Conservation (phyloP, 1,139 yeast species). For the Suhomyces bribrorum region DNA sequence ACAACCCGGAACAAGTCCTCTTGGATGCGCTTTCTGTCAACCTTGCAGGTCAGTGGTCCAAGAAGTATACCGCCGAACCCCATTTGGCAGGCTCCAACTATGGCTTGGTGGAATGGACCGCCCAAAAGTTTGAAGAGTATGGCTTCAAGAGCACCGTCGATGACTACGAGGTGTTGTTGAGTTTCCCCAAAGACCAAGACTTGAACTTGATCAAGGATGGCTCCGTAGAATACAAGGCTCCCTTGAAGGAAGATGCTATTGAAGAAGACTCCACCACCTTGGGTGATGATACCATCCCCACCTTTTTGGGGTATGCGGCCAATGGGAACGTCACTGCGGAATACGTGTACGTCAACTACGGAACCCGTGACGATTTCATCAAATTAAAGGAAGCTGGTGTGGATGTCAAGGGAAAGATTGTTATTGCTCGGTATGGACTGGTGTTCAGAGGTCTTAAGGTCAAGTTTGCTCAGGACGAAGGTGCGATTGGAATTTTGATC, state of each 20-base stretch:
- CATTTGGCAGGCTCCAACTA: slow-evolving; percentile 46
- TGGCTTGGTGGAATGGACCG: slow-evolving; percentile 42
- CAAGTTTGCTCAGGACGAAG: slow-evolving; percentile 50
- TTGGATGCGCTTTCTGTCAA: slow-evolving; percentile 25
- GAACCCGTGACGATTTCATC: slow-evolving; percentile 39
- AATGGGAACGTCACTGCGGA: slow-evolving; percentile 50
- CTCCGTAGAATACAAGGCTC: slow-evolving; percentile 55
- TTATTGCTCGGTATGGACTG: slow-evolving; percentile 41
- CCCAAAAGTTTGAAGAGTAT: slow-evolving; percentile 35
- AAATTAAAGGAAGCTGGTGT: slow-evolving; percentile 34
- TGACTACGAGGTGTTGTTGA: slow-evolving; percentile 57
- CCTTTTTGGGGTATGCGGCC: slow-evolving; percentile 49
- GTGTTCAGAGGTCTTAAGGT: slow-evolving; percentile 49
- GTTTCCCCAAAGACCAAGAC: slow-evolving; percentile 51
- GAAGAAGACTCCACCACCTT: slow-evolving; percentile 69
- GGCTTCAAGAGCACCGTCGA: slow-evolving; percentile 58
- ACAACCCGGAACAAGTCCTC: slow-evolving; percentile 14
- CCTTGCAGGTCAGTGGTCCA: slow-evolving; percentile 35
- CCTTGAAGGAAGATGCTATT: slow-evolving; percentile 69
- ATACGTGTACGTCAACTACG: slow-evolving; percentile 47
- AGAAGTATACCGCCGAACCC: slow-evolving; percentile 32
- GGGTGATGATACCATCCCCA: slow-evolving; percentile 45
- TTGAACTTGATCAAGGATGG: slow-evolving; percentile 37
- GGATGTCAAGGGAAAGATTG: slow-evolving; percentile 45
- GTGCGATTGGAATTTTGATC: slow-evolving; percentile 46